phyloP scores from a whole-genome alignment of 1,284 basidiomycete species.

The Sanguinoderma infundibulare region DNA sequence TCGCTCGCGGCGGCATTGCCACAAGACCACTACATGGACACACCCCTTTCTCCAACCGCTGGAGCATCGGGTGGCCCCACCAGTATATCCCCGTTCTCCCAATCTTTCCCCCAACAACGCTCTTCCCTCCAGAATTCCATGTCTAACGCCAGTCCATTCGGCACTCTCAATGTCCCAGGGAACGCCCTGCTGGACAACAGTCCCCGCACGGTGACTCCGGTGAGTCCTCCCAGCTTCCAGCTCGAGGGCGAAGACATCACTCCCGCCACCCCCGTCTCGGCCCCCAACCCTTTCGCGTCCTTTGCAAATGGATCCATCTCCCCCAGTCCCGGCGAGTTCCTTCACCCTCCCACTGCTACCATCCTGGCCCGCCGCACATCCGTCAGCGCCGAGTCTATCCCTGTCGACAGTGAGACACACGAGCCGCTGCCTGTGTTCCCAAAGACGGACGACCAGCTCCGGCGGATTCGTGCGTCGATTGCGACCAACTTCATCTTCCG shows the following conservation, averaged over 20 bases:
- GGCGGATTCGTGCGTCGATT: conserved; percentile 88
- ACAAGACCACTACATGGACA: conserved; percentile 63
- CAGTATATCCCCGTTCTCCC: conserved; percentile 49
- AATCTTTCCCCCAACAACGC: conserved; percentile 48
- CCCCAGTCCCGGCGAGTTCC: conserved; percentile 57
- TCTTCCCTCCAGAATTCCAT: conserved; percentile 51
- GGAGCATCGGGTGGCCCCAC: conserved; percentile 37
- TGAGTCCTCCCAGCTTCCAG: conserved; percentile 56
- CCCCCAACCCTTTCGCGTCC: conserved; percentile 49
- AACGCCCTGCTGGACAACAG: conserved; percentile 62
- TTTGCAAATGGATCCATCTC: conserved; percentile 42
- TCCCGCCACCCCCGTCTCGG: conserved; percentile 65
- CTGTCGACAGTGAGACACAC: conserved; percentile 72
- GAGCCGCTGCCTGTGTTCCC: conserved; percentile 76
- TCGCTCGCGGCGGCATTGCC: conserved; percentile 55
- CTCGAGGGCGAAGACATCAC: conserved; percentile 61
- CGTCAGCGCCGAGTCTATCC: conserved; percentile 96
- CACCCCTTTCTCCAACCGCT: conserved; percentile 43
- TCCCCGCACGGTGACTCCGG: conserved; percentile 29
- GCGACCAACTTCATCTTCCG: conserved; percentile 93
- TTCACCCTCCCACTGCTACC: conserved; percentile 69
- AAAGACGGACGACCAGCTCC: conserved; percentile 86
- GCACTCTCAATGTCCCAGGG: conserved; percentile 76
- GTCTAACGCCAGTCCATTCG: conserved; percentile 67
- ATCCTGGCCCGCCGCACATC: conserved; percentile 92